Evolutionary conservation across 768 basidiomycete genomes (phyloP).

Genomic region (Auriculariales sp.): DNA sequence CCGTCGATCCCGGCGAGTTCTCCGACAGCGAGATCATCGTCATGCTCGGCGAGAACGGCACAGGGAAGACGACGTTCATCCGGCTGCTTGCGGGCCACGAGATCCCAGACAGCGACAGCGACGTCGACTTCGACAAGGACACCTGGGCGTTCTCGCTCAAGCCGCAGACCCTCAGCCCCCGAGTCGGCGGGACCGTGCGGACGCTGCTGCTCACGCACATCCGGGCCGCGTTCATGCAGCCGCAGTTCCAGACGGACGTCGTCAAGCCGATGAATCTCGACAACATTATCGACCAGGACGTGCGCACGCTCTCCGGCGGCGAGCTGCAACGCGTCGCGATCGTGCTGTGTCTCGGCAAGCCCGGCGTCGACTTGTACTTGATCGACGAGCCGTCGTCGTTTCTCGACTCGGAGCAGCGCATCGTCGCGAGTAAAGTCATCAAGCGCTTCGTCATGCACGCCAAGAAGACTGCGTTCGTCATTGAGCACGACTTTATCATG

Average conservation of each 20-base stretch:
- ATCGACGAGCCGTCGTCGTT: slow-evolving; percentile 88
- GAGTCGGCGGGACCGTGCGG: slow-evolving; percentile 93
- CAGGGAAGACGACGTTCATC: slow-evolving; percentile 97
- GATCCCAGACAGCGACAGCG: too few relatives aligned
- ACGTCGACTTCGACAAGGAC: slow-evolving; percentile 69
- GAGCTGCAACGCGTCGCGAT: slow-evolving; percentile 97
- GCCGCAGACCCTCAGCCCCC: slow-evolving; percentile 96
- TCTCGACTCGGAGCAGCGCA: slow-evolving; percentile 98
- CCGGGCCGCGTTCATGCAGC: slow-evolving; percentile 92
- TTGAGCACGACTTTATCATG: slow-evolving; percentile 99
- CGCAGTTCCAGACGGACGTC: slow-evolving; percentile 98
- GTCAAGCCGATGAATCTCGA: slow-evolving; percentile 96
- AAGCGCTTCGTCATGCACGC: slow-evolving; percentile 94
- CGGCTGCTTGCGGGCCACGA: slow-evolving; percentile 86
- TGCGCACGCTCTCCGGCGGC: slow-evolving; percentile 96
- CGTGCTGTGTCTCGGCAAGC: slow-evolving; percentile 82
- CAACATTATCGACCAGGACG: slow-evolving; percentile 91
- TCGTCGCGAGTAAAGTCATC: slow-evolving; percentile 94
- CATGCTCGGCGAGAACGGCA: slow-evolving; percentile 98
- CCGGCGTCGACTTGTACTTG: slow-evolving; percentile 77
- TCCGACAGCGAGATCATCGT: slow-evolving; percentile 99
- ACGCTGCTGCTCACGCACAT: slow-evolving; percentile 90
- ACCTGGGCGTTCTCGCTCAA: slow-evolving; percentile 83
- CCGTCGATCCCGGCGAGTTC: slow-evolving; percentile 78
- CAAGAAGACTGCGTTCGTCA: slow-evolving; percentile 96